Evolutionary conservation across 768 basidiomycete species (phyloP).

Genomic region (Rhizopogon sp.): DNA sequence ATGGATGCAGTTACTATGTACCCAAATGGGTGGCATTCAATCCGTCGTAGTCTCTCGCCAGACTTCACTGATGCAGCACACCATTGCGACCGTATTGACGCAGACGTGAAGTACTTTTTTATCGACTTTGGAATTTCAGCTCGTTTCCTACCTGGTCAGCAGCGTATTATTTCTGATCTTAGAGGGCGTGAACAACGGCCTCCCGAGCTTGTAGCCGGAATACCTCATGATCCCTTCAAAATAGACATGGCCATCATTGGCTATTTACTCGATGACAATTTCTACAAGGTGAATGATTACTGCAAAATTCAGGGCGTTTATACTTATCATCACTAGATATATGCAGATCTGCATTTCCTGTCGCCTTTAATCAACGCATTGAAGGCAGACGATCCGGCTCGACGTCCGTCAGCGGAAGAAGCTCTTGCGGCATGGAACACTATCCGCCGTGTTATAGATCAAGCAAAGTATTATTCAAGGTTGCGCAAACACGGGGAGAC

Average conservation of each 20-base stretch:
- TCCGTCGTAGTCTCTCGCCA: conserved; percentile 1
- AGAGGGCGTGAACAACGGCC: conserved; percentile 10
- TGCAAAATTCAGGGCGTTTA: neutral
- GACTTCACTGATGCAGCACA: conserved; percentile 11
- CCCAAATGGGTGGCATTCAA: conserved; percentile 23
- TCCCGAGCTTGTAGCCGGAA: conserved; percentile 15
- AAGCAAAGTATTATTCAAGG: neutral
- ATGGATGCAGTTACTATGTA: conserved; percentile 22
- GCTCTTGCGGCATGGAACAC: neutral
- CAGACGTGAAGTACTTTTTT: conserved; percentile 26
- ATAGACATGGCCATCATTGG: conserved; percentile 25
- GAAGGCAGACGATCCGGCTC: neutral
- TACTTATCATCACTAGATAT: neutral
- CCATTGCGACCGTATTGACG: conserved; percentile 20
- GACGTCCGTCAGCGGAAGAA: neutral
- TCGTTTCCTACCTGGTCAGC: conserved; percentile 12
- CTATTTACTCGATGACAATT: conserved; percentile 14
- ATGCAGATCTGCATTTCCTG: neutral
- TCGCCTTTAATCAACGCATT: neutral
- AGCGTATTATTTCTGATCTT: conserved; percentile 2
- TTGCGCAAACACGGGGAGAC: neutral
- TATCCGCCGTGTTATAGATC: neutral
- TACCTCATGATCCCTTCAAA: conserved; percentile 26
- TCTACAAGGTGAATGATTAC: conserved; percentile 3
- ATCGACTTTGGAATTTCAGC: conserved; percentile 33